Percentiles rank a stretch among this genome's conserved stretches.
Evolutionary conservation across 495 filamentous ascomycete genomes (phyloP).

Genomic region (Ascobolus immersus): DNA sequence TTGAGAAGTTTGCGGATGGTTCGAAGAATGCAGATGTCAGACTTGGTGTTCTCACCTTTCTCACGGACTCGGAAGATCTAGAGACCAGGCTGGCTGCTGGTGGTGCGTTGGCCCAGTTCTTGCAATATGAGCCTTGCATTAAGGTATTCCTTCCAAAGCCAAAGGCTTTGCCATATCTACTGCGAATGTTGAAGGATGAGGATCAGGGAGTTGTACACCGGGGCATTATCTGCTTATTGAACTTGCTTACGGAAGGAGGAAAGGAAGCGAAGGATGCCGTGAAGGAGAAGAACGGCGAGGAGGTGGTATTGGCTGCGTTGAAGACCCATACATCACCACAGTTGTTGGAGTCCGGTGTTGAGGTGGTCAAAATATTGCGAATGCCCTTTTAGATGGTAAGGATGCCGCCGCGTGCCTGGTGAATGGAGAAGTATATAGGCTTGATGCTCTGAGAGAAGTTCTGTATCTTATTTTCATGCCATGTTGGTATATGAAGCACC

Average conservation of each 20-base stretch:
- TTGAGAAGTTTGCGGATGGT: slow-evolving; percentile 50
- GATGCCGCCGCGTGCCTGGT: no score
- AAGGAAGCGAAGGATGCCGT: slow-evolving; percentile 22
- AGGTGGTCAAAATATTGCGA: no score
- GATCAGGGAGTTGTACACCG: slow-evolving; percentile 50
- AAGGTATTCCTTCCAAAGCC: slow-evolving; percentile 40
- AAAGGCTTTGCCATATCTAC: slow-evolving; percentile 39
- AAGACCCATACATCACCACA: no score
- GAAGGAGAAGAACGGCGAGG: slow-evolving; percentile 12
- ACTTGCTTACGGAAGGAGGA: slow-evolving; percentile 28
- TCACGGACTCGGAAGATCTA: slow-evolving; percentile 61
- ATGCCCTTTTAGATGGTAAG: no score
- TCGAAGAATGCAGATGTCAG: slow-evolving; percentile 39
- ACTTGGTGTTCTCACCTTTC: slow-evolving; percentile 57
- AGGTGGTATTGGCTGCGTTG: slow-evolving; percentile 4
- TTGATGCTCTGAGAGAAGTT: no score
- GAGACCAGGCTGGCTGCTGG: slow-evolving; percentile 63
- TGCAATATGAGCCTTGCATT: slow-evolving; percentile 47
- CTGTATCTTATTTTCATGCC: no score
- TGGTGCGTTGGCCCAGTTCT: slow-evolving; percentile 63
- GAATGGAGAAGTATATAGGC: no score
- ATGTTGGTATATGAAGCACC: no score
- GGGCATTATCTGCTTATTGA: slow-evolving; percentile 49
- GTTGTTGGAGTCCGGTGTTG: no score
- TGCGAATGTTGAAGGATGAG: slow-evolving; percentile 51